These are phyloP conservation scores for Penicillium glabrum DNA, from an alignment of 2,329 filamentous ascomycete genomes.

Conservation along the genomic window DNA sequence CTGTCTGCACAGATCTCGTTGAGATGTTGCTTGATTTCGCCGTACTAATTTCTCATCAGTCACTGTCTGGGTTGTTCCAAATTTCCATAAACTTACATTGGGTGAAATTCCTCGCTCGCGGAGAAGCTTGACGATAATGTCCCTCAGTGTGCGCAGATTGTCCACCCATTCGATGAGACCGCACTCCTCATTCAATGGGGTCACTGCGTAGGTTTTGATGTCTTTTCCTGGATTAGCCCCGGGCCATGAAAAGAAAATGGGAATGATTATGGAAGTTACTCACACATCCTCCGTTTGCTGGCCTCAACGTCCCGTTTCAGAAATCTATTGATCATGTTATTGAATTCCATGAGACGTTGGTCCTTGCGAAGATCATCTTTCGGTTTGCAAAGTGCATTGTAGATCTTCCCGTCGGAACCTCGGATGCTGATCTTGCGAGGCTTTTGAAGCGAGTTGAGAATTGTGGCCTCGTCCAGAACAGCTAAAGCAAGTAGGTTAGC, in stretches of 20 bases:
- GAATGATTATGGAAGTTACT: constrained; percentile 14
- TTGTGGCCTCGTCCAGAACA: constrained; percentile 84
- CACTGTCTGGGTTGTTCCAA: not conserved
- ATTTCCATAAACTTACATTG: constrained; percentile 37
- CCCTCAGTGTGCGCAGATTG: constrained; percentile 87
- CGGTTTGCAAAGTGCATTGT: constrained; percentile 92
- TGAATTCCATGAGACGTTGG: constrained; percentile 98
- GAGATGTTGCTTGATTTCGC: constrained; percentile 59
- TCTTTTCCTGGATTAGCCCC: constrained; percentile 39
- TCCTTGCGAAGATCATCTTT: constrained; percentile 98
- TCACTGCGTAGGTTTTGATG: constrained; percentile 96
- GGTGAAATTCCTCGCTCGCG: constrained; percentile 66
- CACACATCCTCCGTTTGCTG: constrained; percentile 78
- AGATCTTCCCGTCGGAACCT: constrained; percentile 83
- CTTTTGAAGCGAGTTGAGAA: constrained; percentile 87
- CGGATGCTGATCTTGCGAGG: constrained; percentile 85
- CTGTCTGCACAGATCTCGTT: constrained; percentile 64
- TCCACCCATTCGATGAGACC: constrained; percentile 99
- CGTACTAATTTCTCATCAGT: constrained; percentile 54
- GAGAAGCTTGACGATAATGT: constrained; percentile 81
- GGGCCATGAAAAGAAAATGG: not conserved
- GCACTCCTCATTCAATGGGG: constrained; percentile 94
- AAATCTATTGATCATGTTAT: constrained; percentile 93
- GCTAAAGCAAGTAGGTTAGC: constrained; percentile 30
- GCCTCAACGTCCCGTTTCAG: constrained; percentile 89